A percentile compares a stretch with the other conserved stretches of the same genome.
phyloP scores from a whole-genome alignment of 129 eudicot species.

The Kitagawia praeruptora region DNA sequence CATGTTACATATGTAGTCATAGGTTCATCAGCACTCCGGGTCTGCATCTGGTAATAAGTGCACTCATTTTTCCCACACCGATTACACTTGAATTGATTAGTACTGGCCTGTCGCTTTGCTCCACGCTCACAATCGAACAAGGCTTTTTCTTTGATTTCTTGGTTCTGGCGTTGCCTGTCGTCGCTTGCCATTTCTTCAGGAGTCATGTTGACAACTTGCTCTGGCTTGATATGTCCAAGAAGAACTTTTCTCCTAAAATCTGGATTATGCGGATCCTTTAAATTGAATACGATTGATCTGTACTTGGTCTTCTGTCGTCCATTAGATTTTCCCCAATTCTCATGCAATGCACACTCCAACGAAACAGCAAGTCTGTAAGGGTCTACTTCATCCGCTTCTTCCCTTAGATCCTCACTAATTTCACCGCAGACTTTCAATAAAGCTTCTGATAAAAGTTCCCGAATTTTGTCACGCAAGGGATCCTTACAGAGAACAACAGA shows the following conservation, averaged over 20 bases:
- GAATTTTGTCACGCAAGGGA: constrained; percentile 51
- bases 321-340: constrained; percentile 62
- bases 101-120: constrained; percentile 55
- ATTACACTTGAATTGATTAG: constrained; percentile 66
- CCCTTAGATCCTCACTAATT: constrained; percentile 45
- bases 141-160: constrained; percentile 60
- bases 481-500: constrained; percentile 56
- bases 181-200: constrained; percentile 91
- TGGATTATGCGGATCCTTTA: constrained; percentile 77
- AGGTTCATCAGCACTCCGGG: constrained; percentile 93
- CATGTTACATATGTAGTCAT: constrained; percentile 88
- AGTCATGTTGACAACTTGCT: constrained; percentile 40
- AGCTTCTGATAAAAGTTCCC: constrained; percentile 71
- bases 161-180: constrained; percentile 45
- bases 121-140: constrained; percentile 73
- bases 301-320: constrained; percentile 67
- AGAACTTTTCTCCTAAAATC: constrained; percentile 77
- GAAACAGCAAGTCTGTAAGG: constrained; percentile 67
- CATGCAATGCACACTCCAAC: constrained; percentile 74
- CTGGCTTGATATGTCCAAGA: constrained; percentile 56
- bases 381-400: constrained; percentile 39
- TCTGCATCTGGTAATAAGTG: constrained; percentile 84
- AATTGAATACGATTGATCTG: constrained; percentile 70
- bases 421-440: constrained; percentile 54
- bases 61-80: constrained; percentile 62